Evolutionary conservation across 345 rosid genomes (phyloP).

Genomic region (Salix purpurea): DNA sequence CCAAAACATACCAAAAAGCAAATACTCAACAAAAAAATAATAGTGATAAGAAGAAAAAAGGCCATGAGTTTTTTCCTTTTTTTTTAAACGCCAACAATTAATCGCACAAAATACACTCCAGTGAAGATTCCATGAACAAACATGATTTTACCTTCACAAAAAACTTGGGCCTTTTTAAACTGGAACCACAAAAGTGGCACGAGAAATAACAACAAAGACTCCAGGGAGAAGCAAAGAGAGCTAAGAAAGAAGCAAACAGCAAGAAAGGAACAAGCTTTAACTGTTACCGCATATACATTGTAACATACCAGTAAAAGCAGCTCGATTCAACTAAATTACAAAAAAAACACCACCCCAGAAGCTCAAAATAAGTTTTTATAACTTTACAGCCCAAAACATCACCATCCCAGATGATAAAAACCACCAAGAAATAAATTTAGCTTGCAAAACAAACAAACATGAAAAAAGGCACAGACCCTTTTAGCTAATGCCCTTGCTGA

Average conservation of each 20-base stretch:
- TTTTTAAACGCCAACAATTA: neutral
- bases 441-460: neutral
- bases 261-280: conserved; percentile 5
- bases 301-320: neutral
- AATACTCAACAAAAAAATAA: neutral
- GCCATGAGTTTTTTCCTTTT: neutral
- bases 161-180: neutral
- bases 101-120: neutral
- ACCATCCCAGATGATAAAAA: neutral
- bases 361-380: neutral
- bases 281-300: neutral
- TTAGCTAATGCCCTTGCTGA: neutral
- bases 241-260: neutral
- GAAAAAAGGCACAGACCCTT: neutral
- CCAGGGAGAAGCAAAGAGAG: neutral
- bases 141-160: neutral
- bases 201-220: neutral
- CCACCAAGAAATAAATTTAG: neutral
- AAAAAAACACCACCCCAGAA: neutral
- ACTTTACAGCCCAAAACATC: neutral
- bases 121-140: neutral
- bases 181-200: neutral
- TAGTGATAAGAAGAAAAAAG: neutral
- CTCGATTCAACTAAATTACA: neutral
- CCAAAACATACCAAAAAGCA: neutral